Conservation (phyloP, 768 basidiomycete species). For the Suillus lakei region DNA sequence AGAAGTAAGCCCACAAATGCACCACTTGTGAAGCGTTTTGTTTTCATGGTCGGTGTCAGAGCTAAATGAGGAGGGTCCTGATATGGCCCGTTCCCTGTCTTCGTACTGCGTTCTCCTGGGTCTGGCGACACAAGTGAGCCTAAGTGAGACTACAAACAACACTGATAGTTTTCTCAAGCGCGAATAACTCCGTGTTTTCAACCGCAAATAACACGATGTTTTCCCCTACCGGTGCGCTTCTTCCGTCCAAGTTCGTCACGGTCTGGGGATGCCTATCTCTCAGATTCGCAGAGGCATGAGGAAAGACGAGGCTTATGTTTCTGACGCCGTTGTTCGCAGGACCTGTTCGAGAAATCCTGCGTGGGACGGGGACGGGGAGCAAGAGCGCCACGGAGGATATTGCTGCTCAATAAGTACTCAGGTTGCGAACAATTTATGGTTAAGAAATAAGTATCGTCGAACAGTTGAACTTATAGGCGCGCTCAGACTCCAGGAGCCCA, state of each 20-base stretch:
- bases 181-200: constrained; percentile 17
- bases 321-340: constrained; percentile 54
- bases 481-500: too few relatives aligned
- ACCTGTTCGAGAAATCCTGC: constrained; percentile 53
- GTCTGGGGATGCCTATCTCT: constrained; percentile 50
- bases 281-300: constrained; percentile 60
- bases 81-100: constrained; percentile 12
- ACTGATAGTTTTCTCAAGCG: constrained; percentile 33
- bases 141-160: constrained; percentile 53
- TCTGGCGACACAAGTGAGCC: constrained; percentile 30
- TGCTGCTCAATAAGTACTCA: neutral
- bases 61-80: constrained; percentile 64
- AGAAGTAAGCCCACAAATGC: constrained; percentile 21
- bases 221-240: constrained; percentile 31
- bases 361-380: constrained; percentile 23
- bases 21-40: constrained; percentile 45
- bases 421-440: too few relatives aligned
- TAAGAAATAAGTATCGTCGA: too few relatives aligned
- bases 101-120: constrained; percentile 11
- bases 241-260: constrained; percentile 32
- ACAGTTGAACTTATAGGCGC: too few relatives aligned
- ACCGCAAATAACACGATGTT: constrained; percentile 31
- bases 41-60: constrained; percentile 68
- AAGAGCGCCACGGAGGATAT: constrained; percentile 5
- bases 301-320: constrained; percentile 75